Evolutionary conservation across 768 basidiomycete species (phyloP).

Genomic region (Sporobolomyces pararoseus): DNA sequence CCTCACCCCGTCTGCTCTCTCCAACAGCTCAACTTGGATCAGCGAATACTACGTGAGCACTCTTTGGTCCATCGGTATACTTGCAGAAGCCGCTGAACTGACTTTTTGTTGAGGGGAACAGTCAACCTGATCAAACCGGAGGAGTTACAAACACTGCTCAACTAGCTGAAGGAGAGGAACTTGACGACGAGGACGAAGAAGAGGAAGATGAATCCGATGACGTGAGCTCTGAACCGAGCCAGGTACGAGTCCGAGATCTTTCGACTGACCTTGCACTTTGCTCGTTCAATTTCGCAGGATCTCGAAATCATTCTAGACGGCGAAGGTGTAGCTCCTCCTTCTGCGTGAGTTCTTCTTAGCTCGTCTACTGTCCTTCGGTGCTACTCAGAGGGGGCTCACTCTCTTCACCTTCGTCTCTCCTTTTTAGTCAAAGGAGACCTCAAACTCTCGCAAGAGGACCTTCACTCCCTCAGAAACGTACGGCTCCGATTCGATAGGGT

Average conservation of each 20-base stretch:
- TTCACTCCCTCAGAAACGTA: slow-evolving; percentile 35
- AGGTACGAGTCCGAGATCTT: no score
- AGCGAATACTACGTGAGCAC: not conserved
- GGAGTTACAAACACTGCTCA: slow-evolving; percentile 53
- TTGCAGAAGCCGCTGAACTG: not conserved
- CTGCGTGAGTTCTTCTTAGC: slow-evolving; percentile 59
- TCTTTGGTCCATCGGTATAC: not conserved
- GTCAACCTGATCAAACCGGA: slow-evolving; percentile 47
- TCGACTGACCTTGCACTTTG: no score
- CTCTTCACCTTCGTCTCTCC: slow-evolving; percentile 7
- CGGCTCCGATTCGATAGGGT: no score
- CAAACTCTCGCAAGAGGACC: slow-evolving; percentile 6
- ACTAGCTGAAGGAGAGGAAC: slow-evolving; percentile 47
- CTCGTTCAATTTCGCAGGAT: slow-evolving; percentile 55
- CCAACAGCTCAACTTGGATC: not conserved
- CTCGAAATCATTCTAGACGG: slow-evolving; percentile 85
- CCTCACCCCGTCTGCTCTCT: not conserved
- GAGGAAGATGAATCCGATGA: slow-evolving; percentile 54
- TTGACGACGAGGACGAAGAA: slow-evolving; percentile 53
- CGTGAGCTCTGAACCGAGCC: slow-evolving; percentile 50
- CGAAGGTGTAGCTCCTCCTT: slow-evolving; percentile 61
- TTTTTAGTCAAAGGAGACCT: slow-evolving; percentile 46
- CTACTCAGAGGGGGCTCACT: no score
- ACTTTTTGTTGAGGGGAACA: not conserved
- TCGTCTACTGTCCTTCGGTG: no score